Percentiles rank a stretch among this genome's conserved stretches.
Conservation (phyloP, 768 basidiomycete species). For the Chalciporus sphaerocephalus region DNA sequence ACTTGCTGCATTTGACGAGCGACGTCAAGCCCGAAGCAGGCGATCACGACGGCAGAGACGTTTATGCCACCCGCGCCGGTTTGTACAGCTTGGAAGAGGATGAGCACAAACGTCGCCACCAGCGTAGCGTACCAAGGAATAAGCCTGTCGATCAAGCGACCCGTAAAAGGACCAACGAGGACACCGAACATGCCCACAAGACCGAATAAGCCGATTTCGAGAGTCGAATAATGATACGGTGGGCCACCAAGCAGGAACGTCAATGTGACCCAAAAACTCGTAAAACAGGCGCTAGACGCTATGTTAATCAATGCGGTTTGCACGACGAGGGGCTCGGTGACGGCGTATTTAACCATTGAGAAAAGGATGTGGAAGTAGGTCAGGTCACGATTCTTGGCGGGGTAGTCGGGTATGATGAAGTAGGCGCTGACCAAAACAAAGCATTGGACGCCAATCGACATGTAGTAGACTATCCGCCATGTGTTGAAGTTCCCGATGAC, state of each 20-base stretch:
- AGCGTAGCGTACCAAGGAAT: slow-evolving; percentile 78
- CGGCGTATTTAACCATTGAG: slow-evolving; percentile 72
- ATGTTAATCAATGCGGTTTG: slow-evolving; percentile 64
- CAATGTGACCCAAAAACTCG: slow-evolving; percentile 66
- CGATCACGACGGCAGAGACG: slow-evolving; percentile 66
- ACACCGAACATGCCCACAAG: slow-evolving; percentile 72
- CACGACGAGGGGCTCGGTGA: slow-evolving; percentile 75
- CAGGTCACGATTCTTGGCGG: slow-evolving; percentile 62
- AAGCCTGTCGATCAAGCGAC: slow-evolving; percentile 62
- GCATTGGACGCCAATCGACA: slow-evolving; percentile 68
- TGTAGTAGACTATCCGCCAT: slow-evolving; percentile 76
- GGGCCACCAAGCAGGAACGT: slow-evolving; percentile 78
- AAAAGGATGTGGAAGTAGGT: slow-evolving; percentile 65
- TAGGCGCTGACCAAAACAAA: slow-evolving; percentile 57
- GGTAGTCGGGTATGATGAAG: slow-evolving; percentile 75
- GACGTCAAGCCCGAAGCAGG: slow-evolving; percentile 67
- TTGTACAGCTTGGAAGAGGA: slow-evolving; percentile 59
- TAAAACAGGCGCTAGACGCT: slow-evolving; percentile 54
- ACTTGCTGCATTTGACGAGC: slow-evolving; percentile 75
- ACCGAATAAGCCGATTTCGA: slow-evolving; percentile 69
- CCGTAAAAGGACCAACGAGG: slow-evolving; percentile 62
- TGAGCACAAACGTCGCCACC: slow-evolving; percentile 43
- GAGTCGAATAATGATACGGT: slow-evolving; percentile 72
- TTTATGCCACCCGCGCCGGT: slow-evolving; percentile 65
- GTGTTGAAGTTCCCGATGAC: slow-evolving; percentile 66